phyloP scores from a whole-genome alignment of 176 grass and related monocot species.

The Typha latifolia region DNA sequence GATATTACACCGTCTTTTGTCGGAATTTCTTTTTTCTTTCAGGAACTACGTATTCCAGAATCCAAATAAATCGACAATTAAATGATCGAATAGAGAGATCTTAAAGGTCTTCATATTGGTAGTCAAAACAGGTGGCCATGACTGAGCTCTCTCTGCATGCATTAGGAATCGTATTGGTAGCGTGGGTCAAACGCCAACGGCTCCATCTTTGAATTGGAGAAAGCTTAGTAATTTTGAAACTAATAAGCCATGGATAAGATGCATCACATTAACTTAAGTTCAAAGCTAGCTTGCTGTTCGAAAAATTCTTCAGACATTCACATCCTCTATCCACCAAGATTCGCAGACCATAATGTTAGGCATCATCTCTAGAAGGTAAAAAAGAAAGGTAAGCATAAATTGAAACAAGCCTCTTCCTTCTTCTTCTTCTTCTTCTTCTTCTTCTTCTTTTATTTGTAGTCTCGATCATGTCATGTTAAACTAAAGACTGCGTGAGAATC shows the following conservation, averaged over 20 bases:
- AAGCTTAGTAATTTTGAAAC: neutral
- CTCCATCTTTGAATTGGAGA: neutral
- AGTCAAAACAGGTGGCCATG: neutral
- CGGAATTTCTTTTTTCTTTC: too few species aligned
- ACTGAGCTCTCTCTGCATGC: neutral
- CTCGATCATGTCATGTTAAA: neutral
- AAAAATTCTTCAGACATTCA: neutral
- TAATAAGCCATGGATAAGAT: neutral
- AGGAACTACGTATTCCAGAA: too few species aligned
- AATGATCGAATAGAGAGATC: too few species aligned
- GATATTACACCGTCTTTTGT: too few species aligned
- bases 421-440: neutral
- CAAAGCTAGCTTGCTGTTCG: too few species aligned
- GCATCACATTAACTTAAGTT: neutral
- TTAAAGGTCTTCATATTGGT: neutral
- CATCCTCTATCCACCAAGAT: neutral
- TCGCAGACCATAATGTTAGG: neutral
- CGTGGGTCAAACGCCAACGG: constrained; percentile 4
- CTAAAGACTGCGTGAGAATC: constrained; percentile 5
- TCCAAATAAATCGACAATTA: too few species aligned
- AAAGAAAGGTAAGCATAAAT: neutral
- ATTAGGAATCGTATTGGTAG: neutral
- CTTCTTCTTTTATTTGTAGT: neutral
- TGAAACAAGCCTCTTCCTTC: neutral
- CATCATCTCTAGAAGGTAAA: neutral